Evolutionary conservation across 2,329 filamentous ascomycete genomes (phyloP), one percentile per base, ranked within the genome.

Genomic region (Ophiostoma ulmi): DNA sequence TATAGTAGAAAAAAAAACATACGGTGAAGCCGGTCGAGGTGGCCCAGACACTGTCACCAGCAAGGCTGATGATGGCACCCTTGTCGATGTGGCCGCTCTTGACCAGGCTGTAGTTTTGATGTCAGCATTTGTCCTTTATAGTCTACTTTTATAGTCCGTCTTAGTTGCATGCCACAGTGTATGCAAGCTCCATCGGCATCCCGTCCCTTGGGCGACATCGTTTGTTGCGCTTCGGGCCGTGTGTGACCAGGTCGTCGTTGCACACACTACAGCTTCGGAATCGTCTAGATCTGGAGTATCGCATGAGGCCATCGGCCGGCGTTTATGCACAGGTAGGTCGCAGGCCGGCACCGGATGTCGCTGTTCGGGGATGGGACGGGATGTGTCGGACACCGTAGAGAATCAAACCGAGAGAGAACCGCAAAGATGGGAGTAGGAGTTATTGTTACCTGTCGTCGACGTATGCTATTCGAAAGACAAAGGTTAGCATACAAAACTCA

Each of bases 11-110:
- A 67, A 20, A 20, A 22, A 65, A 52, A 58, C 52, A 80, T 90
- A 97, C 93, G 79, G 85, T 83, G 83, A 97, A 97, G 75, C 85
- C 87, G 70, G 86, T 31, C 38, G 88, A 89, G 61, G 84, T 79
- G 73, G 93, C 93, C 92, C 93, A 96, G 76, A 88, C 85, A 79
- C 90, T 93, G 81, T 91, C 91, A 77, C 93, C 92, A 76, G 91
- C 91, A 74, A 82, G 83, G 81, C 91, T 93, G 84, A 95, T 88
- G 80, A 97, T 93, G 78, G 91, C 91, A 77, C 87, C 93, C 83
- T 93, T 90, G 83, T 95, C 90, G 78, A 97, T 82, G 79, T 94
- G 90, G 78, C 89, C 89, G 77, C 86, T 89, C 82, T 86, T 90
- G 78, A 96, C 87, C 77, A 97, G 88, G 87, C 93, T 97, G 78